Base-by-base conservation (phyloP, 2,329 filamentous ascomycete genomes). In the Sclerotinia glacialis region DNA sequence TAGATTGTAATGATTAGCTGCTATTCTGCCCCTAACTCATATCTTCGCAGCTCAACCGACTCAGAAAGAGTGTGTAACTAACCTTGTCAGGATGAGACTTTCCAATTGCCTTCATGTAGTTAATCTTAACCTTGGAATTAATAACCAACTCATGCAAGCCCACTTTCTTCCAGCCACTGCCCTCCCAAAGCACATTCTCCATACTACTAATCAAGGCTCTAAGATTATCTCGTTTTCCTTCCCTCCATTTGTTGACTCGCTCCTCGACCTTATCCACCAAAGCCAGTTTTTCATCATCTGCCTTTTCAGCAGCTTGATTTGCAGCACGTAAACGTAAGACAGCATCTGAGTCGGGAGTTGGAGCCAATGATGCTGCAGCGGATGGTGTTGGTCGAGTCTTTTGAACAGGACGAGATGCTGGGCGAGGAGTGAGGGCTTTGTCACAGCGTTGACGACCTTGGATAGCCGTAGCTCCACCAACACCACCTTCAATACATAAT, bases 51-150 rank as follows among this genome's bases (percentile, higher is more conserved):
- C 5, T 18, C 21, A 5, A 42, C 18, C 1, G 8, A 26, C 37
- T n/a, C 64, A 54, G 47, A 69, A 46, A 61, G 14, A 50, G 67
- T 40, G 37, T 16, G 68, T 69, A 72, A 78, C 86, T 79, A 83
- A 97, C 95, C 89, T 99, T 99, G 78, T 99, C 95, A 68, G 95
- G 95, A 83, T 99, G 95, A 72, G 95, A 95, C 83, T 97, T 98
- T 14, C 89, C 92, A 83, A 99, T 98, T 7, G 94, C 95, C 85
- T 97, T 97, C 95, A 99, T 98, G 77, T 99, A 99, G 68, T 91
- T 83, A 71, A 99, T 89, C 85, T 99, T 99, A 77, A 98, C 95
- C 83, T 94, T 97, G 72, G 91, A 93, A 44, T 93, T 88, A 84
- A 97, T 85, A 63, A 99, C 90, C 72, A 99, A 79, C 80, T 99